Evolutionary conservation across 2,329 filamentous ascomycete species (phyloP).

Genomic region (Penicillium aurantiogriseum): DNA sequence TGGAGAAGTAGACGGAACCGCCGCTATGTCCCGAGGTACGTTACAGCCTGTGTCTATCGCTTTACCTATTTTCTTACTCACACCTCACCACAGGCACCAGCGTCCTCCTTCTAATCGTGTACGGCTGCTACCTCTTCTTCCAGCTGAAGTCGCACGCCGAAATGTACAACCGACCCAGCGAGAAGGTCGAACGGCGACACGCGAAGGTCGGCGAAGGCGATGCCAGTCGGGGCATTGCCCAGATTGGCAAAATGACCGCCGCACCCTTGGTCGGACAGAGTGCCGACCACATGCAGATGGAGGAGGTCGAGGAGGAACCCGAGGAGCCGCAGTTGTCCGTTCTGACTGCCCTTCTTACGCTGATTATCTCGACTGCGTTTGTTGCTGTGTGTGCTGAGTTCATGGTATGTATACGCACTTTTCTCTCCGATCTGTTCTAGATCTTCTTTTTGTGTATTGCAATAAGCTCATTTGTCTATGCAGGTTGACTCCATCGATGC

Average conservation of each 20-base stretch:
- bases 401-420: slow-evolving; percentile 44
- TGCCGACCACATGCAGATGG: slow-evolving; percentile 47
- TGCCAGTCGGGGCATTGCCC: slow-evolving; percentile 50
- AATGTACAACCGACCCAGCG: slow-evolving; percentile 76
- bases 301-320: slow-evolving; percentile 65
- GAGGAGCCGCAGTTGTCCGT: slow-evolving; percentile 75
- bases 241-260: slow-evolving; percentile 54
- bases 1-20: slow-evolving; percentile 11
- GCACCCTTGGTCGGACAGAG: slow-evolving; percentile 48
- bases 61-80: not conserved
- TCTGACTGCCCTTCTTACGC: slow-evolving; percentile 67
- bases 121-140: slow-evolving; percentile 81
- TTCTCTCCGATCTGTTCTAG: not conserved
- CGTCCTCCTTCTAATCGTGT: slow-evolving; percentile 80
- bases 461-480: not conserved
- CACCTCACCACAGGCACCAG: slow-evolving; percentile 46
- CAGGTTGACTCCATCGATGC: slow-evolving; percentile 56
- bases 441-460: not conserved
- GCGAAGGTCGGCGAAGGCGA: slow-evolving; percentile 52
- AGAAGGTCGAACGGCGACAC: slow-evolving; percentile 66
- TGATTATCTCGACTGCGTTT: slow-evolving; percentile 70
- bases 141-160: slow-evolving; percentile 81
- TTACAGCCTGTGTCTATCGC: not conserved
- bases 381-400: slow-evolving; percentile 75
- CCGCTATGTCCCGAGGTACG: slow-evolving; percentile 33